A percentile compares a stretch with the other conserved stretches of the same genome.
phyloP scores from a whole-genome alignment of 352 stramenopile genomes.

The Phytophthora podocarpi region DNA sequence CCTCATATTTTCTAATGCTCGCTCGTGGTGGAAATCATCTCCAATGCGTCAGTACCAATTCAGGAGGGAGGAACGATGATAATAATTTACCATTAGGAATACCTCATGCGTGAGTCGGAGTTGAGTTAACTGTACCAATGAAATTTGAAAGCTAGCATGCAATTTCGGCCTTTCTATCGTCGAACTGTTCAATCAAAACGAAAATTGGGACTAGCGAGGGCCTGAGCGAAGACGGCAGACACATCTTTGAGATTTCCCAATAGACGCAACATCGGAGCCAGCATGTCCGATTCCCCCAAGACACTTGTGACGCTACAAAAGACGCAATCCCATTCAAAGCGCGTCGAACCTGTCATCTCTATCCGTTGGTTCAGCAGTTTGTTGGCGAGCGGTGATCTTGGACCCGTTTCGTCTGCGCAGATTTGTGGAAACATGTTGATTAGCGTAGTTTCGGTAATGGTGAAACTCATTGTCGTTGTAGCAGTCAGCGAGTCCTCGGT shows the following conservation, averaged over 20 bases:
- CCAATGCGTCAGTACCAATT: too few species aligned
- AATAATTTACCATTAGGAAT: too few species aligned
- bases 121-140: too few species aligned
- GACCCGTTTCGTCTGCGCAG: background rate
- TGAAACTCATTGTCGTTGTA: background rate
- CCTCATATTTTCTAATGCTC: too few species aligned
- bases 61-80: too few species aligned
- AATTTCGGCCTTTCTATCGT: too few species aligned
- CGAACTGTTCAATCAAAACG: background rate
- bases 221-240: background rate
- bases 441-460: background rate
- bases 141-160: too few species aligned
- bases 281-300: background rate
- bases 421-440: conserved; percentile 2
- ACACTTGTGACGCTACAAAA: background rate
- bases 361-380: background rate
- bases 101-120: too few species aligned
- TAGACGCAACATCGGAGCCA: background rate
- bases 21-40: too few species aligned
- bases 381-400: background rate
- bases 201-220: background rate
- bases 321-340: background rate
- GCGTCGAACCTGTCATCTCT: background rate
- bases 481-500: background rate
- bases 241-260: background rate